Conservation (phyloP, 2,329 filamentous ascomycete genomes). For the Aschersonia sp. region DNA sequence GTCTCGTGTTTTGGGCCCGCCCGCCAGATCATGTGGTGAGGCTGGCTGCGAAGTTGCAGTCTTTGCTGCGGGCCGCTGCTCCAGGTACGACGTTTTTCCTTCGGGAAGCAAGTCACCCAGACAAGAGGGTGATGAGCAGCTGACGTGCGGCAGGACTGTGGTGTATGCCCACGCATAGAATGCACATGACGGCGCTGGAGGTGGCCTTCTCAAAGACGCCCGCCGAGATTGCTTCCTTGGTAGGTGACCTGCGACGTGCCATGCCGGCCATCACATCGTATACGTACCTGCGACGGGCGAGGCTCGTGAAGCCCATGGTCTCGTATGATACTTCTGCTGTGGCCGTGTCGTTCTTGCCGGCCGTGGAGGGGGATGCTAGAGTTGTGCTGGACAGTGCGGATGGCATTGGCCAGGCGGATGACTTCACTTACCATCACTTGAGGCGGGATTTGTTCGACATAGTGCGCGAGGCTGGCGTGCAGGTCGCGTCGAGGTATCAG, state of each 20-base stretch:
- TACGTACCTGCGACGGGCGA: conserved; percentile 51
- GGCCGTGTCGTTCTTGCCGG: conserved; percentile 77
- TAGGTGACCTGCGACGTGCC: conserved; percentile 38
- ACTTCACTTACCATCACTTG: conserved; percentile 83
- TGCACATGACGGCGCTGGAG: conserved; percentile 81
- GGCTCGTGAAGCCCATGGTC: conserved; percentile 69
- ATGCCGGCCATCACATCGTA: conserved; percentile 50
- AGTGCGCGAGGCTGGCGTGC: conserved; percentile 46
- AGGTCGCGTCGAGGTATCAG: conserved; percentile 66
- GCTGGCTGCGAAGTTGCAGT: conserved; percentile 56
- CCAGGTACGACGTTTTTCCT: conserved; percentile 42
- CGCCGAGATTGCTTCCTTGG: conserved; percentile 50
- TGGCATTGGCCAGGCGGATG: conserved; percentile 36
- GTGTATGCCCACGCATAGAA: conserved; percentile 65
- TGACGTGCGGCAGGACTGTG: conserved; percentile 47
- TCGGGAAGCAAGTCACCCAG: no score
- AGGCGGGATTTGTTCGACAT: conserved; percentile 61
- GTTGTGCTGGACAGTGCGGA: conserved; percentile 20
- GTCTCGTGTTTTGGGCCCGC: conserved; percentile 77
- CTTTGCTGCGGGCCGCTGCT: conserved; percentile 44
- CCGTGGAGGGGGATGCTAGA: conserved; percentile 40
- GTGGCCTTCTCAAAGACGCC: conserved; percentile 66
- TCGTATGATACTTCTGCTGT: conserved; percentile 78
- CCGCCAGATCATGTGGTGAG: conserved; percentile 58
- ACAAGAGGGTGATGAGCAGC: no score